These are phyloP conservation scores for Ophiostoma novo-ulmi DNA, from an alignment of 2,329 filamentous ascomycete species.

Conservation along the genomic window DNA sequence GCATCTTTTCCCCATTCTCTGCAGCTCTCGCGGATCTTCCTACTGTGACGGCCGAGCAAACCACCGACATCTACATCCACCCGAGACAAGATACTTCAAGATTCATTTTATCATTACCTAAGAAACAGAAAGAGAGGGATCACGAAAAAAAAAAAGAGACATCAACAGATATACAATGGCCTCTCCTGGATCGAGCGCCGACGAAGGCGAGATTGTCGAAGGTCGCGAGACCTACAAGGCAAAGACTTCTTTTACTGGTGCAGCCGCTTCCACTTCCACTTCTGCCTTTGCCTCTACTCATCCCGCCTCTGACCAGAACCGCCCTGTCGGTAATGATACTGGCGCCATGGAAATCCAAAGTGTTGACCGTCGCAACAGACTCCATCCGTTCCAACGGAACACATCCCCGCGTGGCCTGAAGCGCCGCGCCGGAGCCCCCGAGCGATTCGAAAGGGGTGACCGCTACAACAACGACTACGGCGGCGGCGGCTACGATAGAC, in stretches of 20 bases:
- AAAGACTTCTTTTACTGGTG: slow-evolving; percentile 59
- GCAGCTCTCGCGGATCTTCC: slow-evolving; percentile 25
- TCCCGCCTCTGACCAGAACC: not conserved
- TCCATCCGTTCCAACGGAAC: slow-evolving; percentile 44
- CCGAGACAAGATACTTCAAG: not conserved
- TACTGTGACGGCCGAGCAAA: slow-evolving; percentile 24
- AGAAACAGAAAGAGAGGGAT: slow-evolving; percentile 2
- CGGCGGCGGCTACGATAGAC: slow-evolving; percentile 11
- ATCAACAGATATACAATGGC: slow-evolving; percentile 29
- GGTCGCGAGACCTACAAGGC: slow-evolving; percentile 63
- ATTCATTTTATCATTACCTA: not conserved
- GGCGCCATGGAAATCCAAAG: slow-evolving; percentile 61
- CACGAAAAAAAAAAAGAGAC: not conserved
- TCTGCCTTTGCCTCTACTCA: not conserved
- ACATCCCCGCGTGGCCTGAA: slow-evolving; percentile 63
- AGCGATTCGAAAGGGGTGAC: slow-evolving; percentile 30
- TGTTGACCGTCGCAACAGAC: slow-evolving; percentile 92
- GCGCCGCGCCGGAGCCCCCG: slow-evolving; percentile 52
- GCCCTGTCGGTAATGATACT: not conserved
- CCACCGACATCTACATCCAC: not conserved
- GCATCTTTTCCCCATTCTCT: slow-evolving; percentile 23
- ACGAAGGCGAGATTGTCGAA: slow-evolving; percentile 83
- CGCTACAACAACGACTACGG: slow-evolving; percentile 25
- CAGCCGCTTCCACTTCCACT: slow-evolving; percentile 20
- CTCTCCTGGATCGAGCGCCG: slow-evolving; percentile 55